These are phyloP conservation scores for Quercus phellos DNA, from an alignment of 331 rosid species.

Conservation along the genomic window DNA sequence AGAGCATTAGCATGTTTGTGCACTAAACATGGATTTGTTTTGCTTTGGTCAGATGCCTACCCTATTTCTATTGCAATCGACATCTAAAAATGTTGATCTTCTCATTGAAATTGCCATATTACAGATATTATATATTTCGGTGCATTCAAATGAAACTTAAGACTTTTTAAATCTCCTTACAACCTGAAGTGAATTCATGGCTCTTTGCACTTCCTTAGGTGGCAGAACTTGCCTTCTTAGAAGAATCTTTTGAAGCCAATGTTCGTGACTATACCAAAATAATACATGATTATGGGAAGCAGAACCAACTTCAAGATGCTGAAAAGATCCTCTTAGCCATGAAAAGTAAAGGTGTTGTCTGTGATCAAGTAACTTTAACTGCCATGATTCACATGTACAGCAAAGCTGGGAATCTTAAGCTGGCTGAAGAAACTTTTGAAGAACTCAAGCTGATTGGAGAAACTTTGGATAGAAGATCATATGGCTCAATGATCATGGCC, in stretches of 20 bases:
- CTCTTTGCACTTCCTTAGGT: slow-evolving; percentile 45
- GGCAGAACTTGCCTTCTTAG: slow-evolving; percentile 64
- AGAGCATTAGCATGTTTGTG: neutral
- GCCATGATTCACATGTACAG: slow-evolving; percentile 78
- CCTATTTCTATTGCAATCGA: neutral
- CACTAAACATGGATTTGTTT: neutral
- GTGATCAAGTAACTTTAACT: slow-evolving; percentile 76
- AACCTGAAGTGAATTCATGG: slow-evolving; percentile 4
- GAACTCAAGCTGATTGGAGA: slow-evolving; percentile 72
- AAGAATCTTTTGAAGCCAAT: slow-evolving; percentile 68
- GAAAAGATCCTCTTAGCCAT: slow-evolving; percentile 50
- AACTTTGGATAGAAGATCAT: slow-evolving; percentile 67
- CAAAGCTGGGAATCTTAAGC: slow-evolving; percentile 62
- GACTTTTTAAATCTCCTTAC: slow-evolving; percentile 1
- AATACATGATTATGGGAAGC: slow-evolving; percentile 65
- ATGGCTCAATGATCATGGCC: slow-evolving; percentile 86
- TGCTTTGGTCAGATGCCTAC: neutral
- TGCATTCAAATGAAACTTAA: neutral
- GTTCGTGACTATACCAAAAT: slow-evolving; percentile 77
- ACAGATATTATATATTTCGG: neutral
- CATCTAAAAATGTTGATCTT: neutral
- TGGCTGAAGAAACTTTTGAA: slow-evolving; percentile 65
- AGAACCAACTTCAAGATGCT: slow-evolving; percentile 56
- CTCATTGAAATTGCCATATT: neutral
- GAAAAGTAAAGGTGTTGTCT: slow-evolving; percentile 60